These are phyloP conservation scores for Cladosporium sp. DNA, from an alignment of 2,329 filamentous ascomycete genomes.

Conservation along the genomic window DNA sequence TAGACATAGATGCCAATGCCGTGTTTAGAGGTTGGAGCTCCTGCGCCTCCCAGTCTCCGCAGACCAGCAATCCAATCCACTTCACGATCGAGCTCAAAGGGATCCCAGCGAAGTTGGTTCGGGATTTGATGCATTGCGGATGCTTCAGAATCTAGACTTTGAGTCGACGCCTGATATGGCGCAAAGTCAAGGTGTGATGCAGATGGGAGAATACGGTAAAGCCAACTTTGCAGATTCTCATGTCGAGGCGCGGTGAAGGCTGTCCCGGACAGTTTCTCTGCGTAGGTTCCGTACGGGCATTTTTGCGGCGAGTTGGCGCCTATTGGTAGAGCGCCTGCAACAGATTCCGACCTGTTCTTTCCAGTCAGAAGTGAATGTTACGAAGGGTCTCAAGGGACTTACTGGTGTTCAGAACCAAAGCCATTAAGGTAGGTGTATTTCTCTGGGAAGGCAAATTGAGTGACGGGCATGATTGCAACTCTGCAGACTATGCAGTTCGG, in stretches of 20 bases:
- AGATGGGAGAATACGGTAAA: constrained; percentile 54
- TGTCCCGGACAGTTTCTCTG: constrained; percentile 61
- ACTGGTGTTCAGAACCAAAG: too few relatives aligned
- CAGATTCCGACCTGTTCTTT: constrained; percentile 78
- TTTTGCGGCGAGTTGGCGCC: constrained; percentile 80
- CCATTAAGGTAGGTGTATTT: too few relatives aligned
- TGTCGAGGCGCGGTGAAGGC: constrained; percentile 54
- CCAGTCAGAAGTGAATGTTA: too few relatives aligned
- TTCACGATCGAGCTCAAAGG: constrained; percentile 65
- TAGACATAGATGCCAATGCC: constrained; percentile 78
- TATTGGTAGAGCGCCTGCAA: constrained; percentile 68
- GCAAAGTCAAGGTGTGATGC: constrained; percentile 52
- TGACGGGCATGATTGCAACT: too few relatives aligned
- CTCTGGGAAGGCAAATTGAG: too few relatives aligned
- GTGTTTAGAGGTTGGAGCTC: constrained; percentile 73
- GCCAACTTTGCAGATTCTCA: constrained; percentile 55
- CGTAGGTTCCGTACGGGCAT: constrained; percentile 70
- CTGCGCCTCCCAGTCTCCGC: constrained; percentile 70
- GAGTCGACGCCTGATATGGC: not conserved
- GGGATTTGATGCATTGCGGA: constrained; percentile 66
- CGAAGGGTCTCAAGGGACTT: too few relatives aligned
- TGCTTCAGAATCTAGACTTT: constrained; percentile 38
- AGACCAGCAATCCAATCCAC: constrained; percentile 65
- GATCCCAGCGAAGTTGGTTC: constrained; percentile 76
- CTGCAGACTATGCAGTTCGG: too few relatives aligned